Evolutionary conservation across 2,329 filamentous ascomycete species (phyloP), one percentile per base, ranked within the genome.

Genomic region (Bisporella sp.): DNA sequence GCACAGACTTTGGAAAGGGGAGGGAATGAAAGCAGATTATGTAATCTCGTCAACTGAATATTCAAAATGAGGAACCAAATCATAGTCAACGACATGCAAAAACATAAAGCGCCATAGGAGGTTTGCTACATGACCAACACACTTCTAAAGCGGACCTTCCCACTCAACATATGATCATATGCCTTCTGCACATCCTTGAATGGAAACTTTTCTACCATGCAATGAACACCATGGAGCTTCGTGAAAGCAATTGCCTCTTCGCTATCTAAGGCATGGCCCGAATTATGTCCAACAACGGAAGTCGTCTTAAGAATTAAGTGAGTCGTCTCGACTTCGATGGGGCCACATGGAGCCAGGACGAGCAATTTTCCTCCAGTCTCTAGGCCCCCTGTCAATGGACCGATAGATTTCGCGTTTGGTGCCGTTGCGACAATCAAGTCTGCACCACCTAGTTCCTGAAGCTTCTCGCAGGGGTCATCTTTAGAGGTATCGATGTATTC

Each of bases 171-270:
- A 48, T 61, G 57, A 39, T 64, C 62, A 48, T 48, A 59, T 1
- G 61, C 62, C 37, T 63, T 62, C 46, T 64, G 59, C 1, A 51
- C 61, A 45, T 79, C 70, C 0, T 64, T 73, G 51, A 89, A 69
- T 0, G 79, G 73, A 62, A 79, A 88, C 59, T 72, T 81, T 71
- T 88, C 78, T 31, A 85, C 69, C 64, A 87, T 71, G 47, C 84
- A 85, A 66, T 78, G 77, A 56, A 89, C 75, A 4, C 72, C 71
- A 57, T 87, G 81, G 12, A 72, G 66, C 52, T 74, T 69, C 0
- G 84, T 77, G 61, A 89, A 89, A 3, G 71, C 72, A 47, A 89
- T 75, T 53, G 86, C 83, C 58, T 87, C 80, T 60, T 82, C 78
- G 49, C 76, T 74, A 54, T 87, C 78, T 43, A 81, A 70, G 1